phyloP scores from a whole-genome alignment of 164 flowering plant genomes.

The Macadamia tetraphylla region DNA sequence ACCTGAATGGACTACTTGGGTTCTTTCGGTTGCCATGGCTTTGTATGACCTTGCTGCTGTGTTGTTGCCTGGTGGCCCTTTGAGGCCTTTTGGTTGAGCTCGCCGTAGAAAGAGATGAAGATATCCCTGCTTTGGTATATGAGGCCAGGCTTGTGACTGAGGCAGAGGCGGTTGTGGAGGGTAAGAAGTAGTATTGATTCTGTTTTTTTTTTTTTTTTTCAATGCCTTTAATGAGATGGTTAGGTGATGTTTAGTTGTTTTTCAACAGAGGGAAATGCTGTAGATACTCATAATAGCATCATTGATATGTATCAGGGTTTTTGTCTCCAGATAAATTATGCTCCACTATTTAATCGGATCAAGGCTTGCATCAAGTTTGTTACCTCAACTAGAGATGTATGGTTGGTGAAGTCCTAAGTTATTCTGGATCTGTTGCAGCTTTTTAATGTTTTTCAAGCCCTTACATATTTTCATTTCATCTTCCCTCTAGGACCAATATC shows the following conservation, averaged over 20 bases:
- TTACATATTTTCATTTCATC: neutral
- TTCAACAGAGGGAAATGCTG: no score
- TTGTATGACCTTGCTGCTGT: constrained; percentile 97
- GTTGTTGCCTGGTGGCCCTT: constrained; percentile 92
- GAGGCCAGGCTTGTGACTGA: constrained; percentile 77
- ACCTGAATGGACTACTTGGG: constrained; percentile 99
- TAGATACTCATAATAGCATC: no score
- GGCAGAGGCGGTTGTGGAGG: constrained; percentile 69
- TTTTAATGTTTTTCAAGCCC: neutral
- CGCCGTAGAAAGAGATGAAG: constrained; percentile 90
- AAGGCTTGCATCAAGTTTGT: neutral
- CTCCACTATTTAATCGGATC: no score
- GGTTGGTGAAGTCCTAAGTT: neutral
- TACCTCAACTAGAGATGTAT: neutral
- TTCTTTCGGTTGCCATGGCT: constrained; percentile 80
- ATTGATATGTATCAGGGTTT: no score
- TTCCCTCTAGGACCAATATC: neutral
- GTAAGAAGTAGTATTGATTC: constrained; percentile 28
- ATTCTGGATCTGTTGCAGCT: neutral
- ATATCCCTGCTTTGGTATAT: constrained; percentile 93
- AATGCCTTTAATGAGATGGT: no score
- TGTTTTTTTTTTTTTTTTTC: constrained; percentile 1
- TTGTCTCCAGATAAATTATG: no score
- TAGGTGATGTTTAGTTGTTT: no score
- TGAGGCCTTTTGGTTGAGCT: constrained; percentile 93